Conservation (phyloP, 352 stramenopile genomes). For the Phytophthora sp. region DNA sequence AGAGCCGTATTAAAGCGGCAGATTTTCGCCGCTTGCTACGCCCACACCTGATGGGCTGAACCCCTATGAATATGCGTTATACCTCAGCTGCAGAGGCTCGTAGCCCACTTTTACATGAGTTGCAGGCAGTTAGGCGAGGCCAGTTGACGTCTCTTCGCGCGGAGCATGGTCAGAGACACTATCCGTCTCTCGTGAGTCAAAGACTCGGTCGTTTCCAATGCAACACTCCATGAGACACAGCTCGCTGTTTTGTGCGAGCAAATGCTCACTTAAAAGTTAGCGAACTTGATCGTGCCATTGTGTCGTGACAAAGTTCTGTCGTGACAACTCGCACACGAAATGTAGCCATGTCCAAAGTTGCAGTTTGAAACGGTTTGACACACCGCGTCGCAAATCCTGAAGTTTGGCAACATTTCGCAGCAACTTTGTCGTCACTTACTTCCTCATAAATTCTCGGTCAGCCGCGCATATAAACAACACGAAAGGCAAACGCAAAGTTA, state of each 20-base stretch:
- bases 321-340: not conserved
- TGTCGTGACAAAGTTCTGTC: slow-evolving; percentile 1
- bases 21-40: slow-evolving; percentile 8
- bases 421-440: not conserved
- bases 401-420: too few relatives aligned
- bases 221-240: too few relatives aligned
- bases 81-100: not conserved
- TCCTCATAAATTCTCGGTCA: not conserved
- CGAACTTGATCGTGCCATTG: too few relatives aligned
- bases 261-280: not conserved
- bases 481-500: slow-evolving; percentile 27
- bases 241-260: too few relatives aligned
- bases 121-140: slow-evolving; percentile 2
- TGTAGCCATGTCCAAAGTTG: slow-evolving; percentile 37
- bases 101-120: slow-evolving; percentile 13
- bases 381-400: slow-evolving; percentile 7
- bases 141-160: slow-evolving; percentile 9
- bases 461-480: slow-evolving; percentile 1
- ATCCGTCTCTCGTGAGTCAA: too few relatives aligned
- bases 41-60: not conserved
- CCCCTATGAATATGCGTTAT: not conserved
- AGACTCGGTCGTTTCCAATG: too few relatives aligned
- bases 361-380: slow-evolving; percentile 27
- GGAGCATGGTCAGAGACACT: too few relatives aligned
- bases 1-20: slow-evolving; percentile 19